Conservation (phyloP, 2,329 filamentous ascomycete species). For the Teratosphaeria pseudoeucalypti region DNA sequence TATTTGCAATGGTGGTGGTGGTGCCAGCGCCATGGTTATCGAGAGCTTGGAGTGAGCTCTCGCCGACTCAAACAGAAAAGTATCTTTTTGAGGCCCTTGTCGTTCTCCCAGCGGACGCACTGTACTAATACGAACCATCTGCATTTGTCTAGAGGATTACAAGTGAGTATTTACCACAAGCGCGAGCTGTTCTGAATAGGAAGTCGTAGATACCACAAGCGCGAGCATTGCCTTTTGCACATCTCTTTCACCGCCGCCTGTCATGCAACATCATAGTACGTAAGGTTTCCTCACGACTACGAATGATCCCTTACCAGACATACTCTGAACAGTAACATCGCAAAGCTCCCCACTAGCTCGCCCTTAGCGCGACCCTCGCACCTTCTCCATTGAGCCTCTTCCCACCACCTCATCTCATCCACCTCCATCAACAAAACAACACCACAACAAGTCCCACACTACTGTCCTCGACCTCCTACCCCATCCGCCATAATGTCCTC, state of each 20-base stretch:
- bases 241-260: too few relatives aligned
- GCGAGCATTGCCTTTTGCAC: not conserved
- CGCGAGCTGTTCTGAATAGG: not conserved
- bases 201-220: not conserved
- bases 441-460: not conserved
- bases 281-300: too few relatives aligned
- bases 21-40: constrained; percentile 85
- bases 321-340: too few relatives aligned
- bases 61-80: not conserved
- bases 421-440: not conserved
- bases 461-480: not conserved
- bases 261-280: not conserved
- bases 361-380: not conserved
- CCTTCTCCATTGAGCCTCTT: not conserved
- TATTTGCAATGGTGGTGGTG: constrained; percentile 97
- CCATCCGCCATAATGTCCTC: not conserved
- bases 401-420: not conserved
- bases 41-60: constrained; percentile 39
- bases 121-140: not conserved
- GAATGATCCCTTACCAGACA: not conserved
- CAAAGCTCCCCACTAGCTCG: not conserved
- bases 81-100: not conserved
- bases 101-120: not conserved
- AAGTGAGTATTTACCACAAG: not conserved
- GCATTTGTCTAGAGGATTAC: not conserved